A percentile compares a stretch with the other conserved stretches of the same genome.
Evolutionary conservation across 305 asterid species (phyloP).

Genomic region (Fraxinus platypoda): DNA sequence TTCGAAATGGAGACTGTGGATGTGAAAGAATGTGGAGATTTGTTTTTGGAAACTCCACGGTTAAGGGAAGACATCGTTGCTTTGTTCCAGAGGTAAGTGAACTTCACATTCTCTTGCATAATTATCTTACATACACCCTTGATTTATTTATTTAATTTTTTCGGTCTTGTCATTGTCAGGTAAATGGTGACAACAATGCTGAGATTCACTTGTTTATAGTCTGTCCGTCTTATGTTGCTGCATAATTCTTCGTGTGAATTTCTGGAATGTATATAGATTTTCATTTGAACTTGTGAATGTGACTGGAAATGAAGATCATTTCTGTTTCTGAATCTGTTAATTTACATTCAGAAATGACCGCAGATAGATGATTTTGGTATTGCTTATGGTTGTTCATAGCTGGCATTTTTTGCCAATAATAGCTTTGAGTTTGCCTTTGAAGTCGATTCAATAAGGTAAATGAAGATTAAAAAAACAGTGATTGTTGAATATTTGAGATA

Average conservation of each 20-base stretch:
- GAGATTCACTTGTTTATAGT: neutral
- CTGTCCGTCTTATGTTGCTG: neutral
- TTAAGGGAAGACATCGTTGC: conserved; percentile 24
- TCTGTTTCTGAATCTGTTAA: neutral
- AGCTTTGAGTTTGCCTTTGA: neutral
- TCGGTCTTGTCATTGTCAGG: conserved; percentile 30
- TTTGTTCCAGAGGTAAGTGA: neutral
- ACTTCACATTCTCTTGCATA: neutral
- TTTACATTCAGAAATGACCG: neutral
- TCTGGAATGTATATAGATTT: neutral
- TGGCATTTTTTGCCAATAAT: neutral
- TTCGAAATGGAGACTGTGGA: conserved; percentile 27
- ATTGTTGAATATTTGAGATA: neutral
- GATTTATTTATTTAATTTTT: conserved; percentile 4
- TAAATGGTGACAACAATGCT: conserved; percentile 16
- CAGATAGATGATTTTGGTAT: neutral
- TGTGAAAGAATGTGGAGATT: conserved; percentile 18
- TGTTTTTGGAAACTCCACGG: conserved; percentile 24
- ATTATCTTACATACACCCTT: neutral
- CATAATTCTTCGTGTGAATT: neutral
- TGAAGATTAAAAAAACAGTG: neutral
- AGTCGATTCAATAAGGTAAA: neutral
- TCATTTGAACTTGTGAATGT: conserved; percentile 22
- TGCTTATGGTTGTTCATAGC: neutral
- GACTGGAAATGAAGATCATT: neutral